Evolutionary conservation across 441 rosid genomes (phyloP), one percentile per base, ranked within the genome.

Genomic region (Brassica hybrid): DNA sequence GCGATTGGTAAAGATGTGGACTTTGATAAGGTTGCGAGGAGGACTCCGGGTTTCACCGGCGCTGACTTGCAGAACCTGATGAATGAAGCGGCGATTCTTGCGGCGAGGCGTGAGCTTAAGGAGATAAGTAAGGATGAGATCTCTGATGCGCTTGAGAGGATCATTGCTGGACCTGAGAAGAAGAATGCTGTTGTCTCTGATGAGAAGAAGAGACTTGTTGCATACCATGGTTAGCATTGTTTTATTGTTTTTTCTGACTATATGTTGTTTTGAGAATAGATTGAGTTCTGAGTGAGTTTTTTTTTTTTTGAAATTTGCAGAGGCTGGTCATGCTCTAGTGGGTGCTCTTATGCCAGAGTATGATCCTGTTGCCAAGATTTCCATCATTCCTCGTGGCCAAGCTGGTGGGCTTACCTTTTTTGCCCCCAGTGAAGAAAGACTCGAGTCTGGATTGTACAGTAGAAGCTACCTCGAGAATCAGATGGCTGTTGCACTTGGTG

Each of bases 111-210:
- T 32, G 73, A 54, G 63, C 73, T 69, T 32, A 69, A 69, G 73
- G 73, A 69, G 63, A 69, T 69, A 30, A 69, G 73, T 30, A 69
- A 69, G 7, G 73, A 69, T 6, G 73, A 69, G 4, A 69, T 69
- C 48, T 69, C 73, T 17, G 73, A 69, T 69, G 73, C 73, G 7
- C 73, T 69, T 54, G 73, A 69, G 73, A 54, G 73, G 73, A 69
- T 69, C 17, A 69, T 69, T 69, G 73, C 73, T 69, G 73, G 73
- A 54, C 73, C 73, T 11, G 73, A 69, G 63, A 69, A 69, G 73
- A 69, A 69, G 73, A 69, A 69, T 12, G 73, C 73, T 30, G 73
- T 69, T 69, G 73, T 69, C 30, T 69, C 73, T 54, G 73, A 69
- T 11, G 73, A 69, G 50, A 69, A 69, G 63, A 69, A 69, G 58